Evolutionary conservation across 2,329 filamentous ascomycete genomes (phyloP), one percentile per base, ranked within the genome.

Genomic region (Bipolaris oryzae): DNA sequence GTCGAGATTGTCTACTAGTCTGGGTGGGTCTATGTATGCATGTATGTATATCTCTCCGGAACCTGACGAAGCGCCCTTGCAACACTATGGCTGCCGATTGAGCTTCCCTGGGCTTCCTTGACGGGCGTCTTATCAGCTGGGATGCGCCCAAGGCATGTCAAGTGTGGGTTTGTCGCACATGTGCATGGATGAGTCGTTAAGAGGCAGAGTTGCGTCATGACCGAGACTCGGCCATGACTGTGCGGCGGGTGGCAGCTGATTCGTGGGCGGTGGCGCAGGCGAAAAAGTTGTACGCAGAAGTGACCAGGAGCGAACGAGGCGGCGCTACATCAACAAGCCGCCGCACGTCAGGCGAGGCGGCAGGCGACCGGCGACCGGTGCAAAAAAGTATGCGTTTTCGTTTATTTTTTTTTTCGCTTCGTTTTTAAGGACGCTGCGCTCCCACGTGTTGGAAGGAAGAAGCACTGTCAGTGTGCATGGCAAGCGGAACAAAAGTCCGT

Each of bases 251-350:
- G 39, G 37, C 31, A 10, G 16, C 48, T 57, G 50, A 66, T 68
- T 66, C 60, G 64, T 35, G 54, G 47, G 55, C 44, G 54, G 46
- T 38, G 7, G 41, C 18, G 33, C 42, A 53, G 31, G 58, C 41
- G 61, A 51, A 59, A 61, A 58, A 63, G 57, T 31, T 53, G 44
- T 48, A 50, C 58, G 39, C 31, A 44, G 43, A 49, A 46, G 55
- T 46, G 54, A 60, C 52, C 18, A 28, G 47, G 41, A 49, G 39
- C 55, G 47, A 49, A 57, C 28, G 28, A 42, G 13, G 41, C 16
- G 38, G 49, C 54, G 57, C 51, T 56, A 54, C 44, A 31, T 13
- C 10, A 10, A 50, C 45, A 42, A 21, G 50, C 34, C 57, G 34
- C 38, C 38, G 39, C 33, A 46, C 34, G 39, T 42, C 41, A 48